These are phyloP conservation scores for Cucumis variabilis DNA, from an alignment of 331 rosid genomes.

Conservation along the genomic window DNA sequence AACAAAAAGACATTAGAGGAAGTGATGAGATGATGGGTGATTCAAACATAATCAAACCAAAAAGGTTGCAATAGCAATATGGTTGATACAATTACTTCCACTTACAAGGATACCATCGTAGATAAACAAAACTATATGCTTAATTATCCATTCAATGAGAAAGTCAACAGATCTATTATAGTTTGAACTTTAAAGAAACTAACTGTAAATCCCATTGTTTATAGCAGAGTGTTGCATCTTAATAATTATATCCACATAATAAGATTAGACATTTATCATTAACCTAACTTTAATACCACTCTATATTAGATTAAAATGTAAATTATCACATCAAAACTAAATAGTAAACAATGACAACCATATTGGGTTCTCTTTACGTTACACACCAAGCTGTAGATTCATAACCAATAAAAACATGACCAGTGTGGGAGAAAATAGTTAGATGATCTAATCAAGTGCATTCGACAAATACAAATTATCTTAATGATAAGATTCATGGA, in stretches of 20 bases:
- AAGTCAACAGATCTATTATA: background rate
- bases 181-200: background rate
- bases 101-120: slow-evolving; percentile 41
- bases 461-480: slow-evolving; percentile 17
- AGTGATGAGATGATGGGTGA: slow-evolving; percentile 27
- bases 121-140: background rate
- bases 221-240: background rate
- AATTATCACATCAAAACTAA: slow-evolving; percentile 1
- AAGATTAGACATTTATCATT: background rate
- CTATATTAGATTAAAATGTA: no score
- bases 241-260: background rate
- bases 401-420: background rate
- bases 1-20: background rate
- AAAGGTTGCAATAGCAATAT: slow-evolving; percentile 34
- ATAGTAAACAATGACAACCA: background rate
- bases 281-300: no score
- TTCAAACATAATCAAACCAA: slow-evolving; percentile 17
- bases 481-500: slow-evolving; percentile 38
- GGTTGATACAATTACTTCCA: slow-evolving; percentile 41
- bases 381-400: background rate
- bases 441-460: background rate
- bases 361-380: background rate
- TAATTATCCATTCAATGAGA: background rate
- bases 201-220: background rate
- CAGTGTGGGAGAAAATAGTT: background rate